phyloP scores from a whole-genome alignment of 2,329 filamentous ascomycete species.

The Dactylonectria estremocensis region DNA sequence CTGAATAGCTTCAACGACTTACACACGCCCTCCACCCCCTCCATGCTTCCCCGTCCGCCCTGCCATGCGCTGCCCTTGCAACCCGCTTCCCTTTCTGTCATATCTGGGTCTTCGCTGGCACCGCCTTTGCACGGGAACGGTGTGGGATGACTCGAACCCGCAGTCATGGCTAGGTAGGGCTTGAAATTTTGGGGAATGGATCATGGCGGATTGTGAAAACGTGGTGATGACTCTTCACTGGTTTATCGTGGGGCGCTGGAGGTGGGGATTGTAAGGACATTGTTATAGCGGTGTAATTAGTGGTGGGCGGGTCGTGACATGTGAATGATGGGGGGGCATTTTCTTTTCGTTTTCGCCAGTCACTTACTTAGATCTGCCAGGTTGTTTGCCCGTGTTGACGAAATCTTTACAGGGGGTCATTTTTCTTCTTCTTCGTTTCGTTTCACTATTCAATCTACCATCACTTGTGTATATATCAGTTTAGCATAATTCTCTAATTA shows the following conservation, averaged over 20 bases:
- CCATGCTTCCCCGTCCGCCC: slow-evolving; percentile 4
- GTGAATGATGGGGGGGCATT: neutral
- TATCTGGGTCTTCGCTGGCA: slow-evolving; percentile 9
- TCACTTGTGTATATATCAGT: too few species aligned
- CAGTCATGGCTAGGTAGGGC: slow-evolving; percentile 6
- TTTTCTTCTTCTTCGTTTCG: neutral
- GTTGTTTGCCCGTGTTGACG: neutral
- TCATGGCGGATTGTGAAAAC: neutral
- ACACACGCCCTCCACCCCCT: slow-evolving; percentile 19
- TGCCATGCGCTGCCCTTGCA: neutral
- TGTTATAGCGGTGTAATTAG: neutral
- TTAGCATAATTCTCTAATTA: too few species aligned
- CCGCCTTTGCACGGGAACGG: neutral
- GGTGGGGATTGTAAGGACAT: neutral
- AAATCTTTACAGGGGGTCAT: neutral
- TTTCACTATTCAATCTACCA: too few species aligned
- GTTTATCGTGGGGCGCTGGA: neutral
- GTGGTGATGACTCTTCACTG: slow-evolving; percentile 1
- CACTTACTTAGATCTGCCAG: neutral
- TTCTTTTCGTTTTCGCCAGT: neutral
- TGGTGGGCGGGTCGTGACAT: neutral
- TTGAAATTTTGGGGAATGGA: neutral
- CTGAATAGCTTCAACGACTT: slow-evolving; percentile 14
- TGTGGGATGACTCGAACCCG: slow-evolving; percentile 19
- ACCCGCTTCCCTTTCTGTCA: slow-evolving; percentile 24